Percentiles rank a stretch among this genome's conserved stretches.
Evolutionary conservation across 2,329 filamentous ascomycete genomes (phyloP).

Genomic region (Trichoderma polysporum): DNA sequence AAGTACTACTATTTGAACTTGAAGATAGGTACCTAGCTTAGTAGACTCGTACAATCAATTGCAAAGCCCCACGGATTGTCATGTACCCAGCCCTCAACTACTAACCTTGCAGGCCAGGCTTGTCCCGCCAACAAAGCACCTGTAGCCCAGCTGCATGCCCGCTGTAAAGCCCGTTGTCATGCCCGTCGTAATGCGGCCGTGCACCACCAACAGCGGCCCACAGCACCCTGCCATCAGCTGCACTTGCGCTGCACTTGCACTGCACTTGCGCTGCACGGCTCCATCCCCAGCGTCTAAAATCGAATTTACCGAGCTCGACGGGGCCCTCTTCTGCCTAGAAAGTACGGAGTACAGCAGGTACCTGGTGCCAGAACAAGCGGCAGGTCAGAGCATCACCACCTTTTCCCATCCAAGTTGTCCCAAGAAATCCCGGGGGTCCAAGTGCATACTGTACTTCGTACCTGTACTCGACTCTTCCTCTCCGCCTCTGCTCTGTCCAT

Average conservation of each 20-base stretch:
- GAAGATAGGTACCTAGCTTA: too few relatives aligned
- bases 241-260: background rate
- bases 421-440: too few relatives aligned
- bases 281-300: background rate
- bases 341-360: background rate
- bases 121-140: background rate
- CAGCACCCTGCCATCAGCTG: constrained; percentile 1
- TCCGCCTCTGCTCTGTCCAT: background rate
- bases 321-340: constrained; percentile 13
- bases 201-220: background rate
- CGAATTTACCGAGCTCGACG: background rate
- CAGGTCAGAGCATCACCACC: constrained; percentile 1
- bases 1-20: too few relatives aligned
- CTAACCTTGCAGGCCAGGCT: too few relatives aligned
- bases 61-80: background rate
- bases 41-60: background rate
- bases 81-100: background rate
- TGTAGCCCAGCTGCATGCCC: background rate
- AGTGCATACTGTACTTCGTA: background rate
- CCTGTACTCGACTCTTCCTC: background rate
- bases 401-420: too few relatives aligned
- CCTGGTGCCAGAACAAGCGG: too few relatives aligned
- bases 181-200: background rate
- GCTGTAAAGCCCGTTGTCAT: background rate
- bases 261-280: background rate